phyloP scores from a whole-genome alignment of 495 filamentous ascomycete genomes.

The Daldinia decipiens region DNA sequence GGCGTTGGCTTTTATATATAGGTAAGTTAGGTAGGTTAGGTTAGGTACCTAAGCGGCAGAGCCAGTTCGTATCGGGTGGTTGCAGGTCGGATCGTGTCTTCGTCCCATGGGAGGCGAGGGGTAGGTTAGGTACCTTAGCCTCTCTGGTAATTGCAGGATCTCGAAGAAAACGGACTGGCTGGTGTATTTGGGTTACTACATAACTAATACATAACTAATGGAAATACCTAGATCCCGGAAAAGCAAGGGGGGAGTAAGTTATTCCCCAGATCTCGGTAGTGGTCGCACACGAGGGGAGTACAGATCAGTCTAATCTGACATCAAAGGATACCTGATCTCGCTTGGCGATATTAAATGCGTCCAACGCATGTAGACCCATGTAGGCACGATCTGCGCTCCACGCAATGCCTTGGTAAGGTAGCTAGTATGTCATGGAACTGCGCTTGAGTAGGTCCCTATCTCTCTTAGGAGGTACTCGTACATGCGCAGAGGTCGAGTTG shows the following conservation, averaged over 20 bases:
- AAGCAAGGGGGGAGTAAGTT: background rate
- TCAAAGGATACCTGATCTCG: conserved; percentile 33
- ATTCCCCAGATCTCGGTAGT: conserved; percentile 35
- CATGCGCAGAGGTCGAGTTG: background rate
- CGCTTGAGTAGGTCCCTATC: background rate
- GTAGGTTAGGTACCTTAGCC: conserved; percentile 14
- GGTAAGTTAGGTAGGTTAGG: background rate
- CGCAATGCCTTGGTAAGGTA: background rate
- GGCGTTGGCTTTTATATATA: background rate
- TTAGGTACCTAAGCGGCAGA: background rate
- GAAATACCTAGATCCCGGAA: conserved; percentile 23
- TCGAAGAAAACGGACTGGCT: conserved; percentile 22
- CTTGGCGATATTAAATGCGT: conserved; percentile 32
- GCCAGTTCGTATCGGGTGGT: conserved; percentile 24
- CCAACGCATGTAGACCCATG: background rate
- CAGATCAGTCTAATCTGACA: conserved; percentile 31
- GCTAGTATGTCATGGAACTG: background rate
- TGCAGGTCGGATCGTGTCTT: conserved; percentile 40
- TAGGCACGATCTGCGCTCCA: conserved; percentile 7
- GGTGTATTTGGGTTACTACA: conserved; percentile 1
- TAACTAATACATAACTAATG: no score
- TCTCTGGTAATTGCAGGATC: conserved; percentile 38
- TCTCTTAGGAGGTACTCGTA: background rate
- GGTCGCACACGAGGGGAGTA: conserved; percentile 19
- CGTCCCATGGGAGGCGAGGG: conserved; percentile 17